A percentile compares a stretch with the other conserved stretches of the same genome.
Evolutionary conservation across 768 basidiomycete species (phyloP).

Genomic region (Boletus sp.): DNA sequence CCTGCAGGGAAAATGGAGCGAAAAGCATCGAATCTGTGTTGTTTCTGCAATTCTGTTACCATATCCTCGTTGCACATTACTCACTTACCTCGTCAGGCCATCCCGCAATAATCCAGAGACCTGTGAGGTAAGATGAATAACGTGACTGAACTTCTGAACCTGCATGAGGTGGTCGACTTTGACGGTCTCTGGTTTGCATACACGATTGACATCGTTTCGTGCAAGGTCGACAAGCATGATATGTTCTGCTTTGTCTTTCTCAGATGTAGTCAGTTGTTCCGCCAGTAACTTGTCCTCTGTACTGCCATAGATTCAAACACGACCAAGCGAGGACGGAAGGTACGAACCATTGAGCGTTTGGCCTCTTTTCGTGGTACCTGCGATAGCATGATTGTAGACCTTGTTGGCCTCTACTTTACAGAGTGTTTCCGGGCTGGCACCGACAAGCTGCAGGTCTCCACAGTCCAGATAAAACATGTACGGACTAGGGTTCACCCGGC

Average conservation of each 20-base stretch:
- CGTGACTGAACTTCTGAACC: slow-evolving; percentile 95
- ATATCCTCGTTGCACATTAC: slow-evolving; percentile 5
- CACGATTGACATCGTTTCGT: slow-evolving; percentile 96
- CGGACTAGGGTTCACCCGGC: slow-evolving; percentile 94
- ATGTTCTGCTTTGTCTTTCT: slow-evolving; percentile 96
- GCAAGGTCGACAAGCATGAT: slow-evolving; percentile 99
- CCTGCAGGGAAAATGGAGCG: slow-evolving; percentile 98
- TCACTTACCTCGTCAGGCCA: slow-evolving; percentile 69
- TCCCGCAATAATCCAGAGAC: slow-evolving; percentile 83
- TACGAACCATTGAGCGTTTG: slow-evolving; percentile 76
- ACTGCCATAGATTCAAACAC: slow-evolving; percentile 3
- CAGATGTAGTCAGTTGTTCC: slow-evolving; percentile 70
- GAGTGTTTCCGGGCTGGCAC: slow-evolving; percentile 95
- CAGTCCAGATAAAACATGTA: slow-evolving; percentile 99
- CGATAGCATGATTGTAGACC: slow-evolving; percentile 97
- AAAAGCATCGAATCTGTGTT: slow-evolving; percentile 89
- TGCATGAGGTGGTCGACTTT: slow-evolving; percentile 94
- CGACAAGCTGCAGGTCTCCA: slow-evolving; percentile 91
- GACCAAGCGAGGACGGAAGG: neutral
- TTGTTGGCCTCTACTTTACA: slow-evolving; percentile 92
- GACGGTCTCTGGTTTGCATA: slow-evolving; percentile 92
- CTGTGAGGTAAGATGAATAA: slow-evolving; percentile 95
- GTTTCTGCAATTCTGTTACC: slow-evolving; percentile 3
- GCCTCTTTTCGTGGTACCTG: slow-evolving; percentile 89
- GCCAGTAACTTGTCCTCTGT: slow-evolving; percentile 88